Evolutionary conservation across 2,329 filamentous ascomycete species (phyloP), one percentile per base, ranked within the genome.

Genomic region (Hirsutella thompsonii): DNA sequence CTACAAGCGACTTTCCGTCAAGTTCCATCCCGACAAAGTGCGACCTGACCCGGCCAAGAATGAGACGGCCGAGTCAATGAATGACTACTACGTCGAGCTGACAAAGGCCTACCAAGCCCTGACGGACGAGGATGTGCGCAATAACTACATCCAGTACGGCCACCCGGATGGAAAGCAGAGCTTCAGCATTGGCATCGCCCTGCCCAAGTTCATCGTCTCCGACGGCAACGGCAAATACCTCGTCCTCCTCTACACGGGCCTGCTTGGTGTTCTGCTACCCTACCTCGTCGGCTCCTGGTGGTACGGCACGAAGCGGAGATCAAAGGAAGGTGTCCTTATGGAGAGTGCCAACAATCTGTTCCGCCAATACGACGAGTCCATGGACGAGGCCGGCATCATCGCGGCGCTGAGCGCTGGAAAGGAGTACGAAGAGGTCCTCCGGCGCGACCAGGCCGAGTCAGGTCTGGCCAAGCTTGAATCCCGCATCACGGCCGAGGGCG

Each of bases 101-200:
- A 92, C 87, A 51, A 98, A 98, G 68, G 92, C 92, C 6, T 98
- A 95, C 74, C 94, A 98, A 65, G 83, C 92, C 3, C 75, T 98
- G 38, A 98, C 93, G 4, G 92, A 98, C 57, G 93, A 98, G 64
- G 92, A 96, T 34, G 76, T 96, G 46, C 84, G 92, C 56, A 94
- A 94, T 66, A 98, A 98, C 68, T 98, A 85, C 63, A 80, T 94
- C 40, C 84, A 94, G 61, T 98, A 83, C 55, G 92, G 92, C 42
- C 88, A 98, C 61, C 92, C 92, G 6, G 92, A 98, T 59, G 92
- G 92, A 57, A 96, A 95, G 72, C 92, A 98, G 66, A 90, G 88
- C 60, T 92, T 89, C 64, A 95, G 88, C 65, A 96, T 98, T 56
- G 90, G 92, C 48, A 98, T 98, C 50, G 92, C 90, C 36, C 74